phyloP scores from a whole-genome alignment of 306 rosid species.

The Casuarina cunninghamiana region DNA sequence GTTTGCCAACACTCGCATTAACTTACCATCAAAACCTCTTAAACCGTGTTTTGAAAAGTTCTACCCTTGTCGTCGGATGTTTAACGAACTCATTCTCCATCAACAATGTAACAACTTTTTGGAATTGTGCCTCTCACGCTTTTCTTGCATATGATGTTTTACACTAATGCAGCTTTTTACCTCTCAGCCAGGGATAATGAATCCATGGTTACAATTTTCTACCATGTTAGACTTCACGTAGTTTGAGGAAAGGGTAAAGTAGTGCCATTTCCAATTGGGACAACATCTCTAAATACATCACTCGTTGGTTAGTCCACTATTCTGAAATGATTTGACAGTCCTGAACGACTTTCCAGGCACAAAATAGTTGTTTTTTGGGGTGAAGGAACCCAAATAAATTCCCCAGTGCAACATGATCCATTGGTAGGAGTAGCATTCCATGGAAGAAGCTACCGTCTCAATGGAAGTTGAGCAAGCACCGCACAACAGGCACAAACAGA shows the following conservation, averaged over 20 bases:
- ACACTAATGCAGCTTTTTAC: too few species aligned
- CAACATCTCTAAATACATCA: too few species aligned
- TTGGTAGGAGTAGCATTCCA: constrained; percentile 50
- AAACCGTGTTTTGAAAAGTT: not conserved
- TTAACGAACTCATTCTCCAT: not conserved
- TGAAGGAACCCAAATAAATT: constrained; percentile 57
- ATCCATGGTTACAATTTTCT: too few species aligned
- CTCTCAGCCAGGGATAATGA: too few species aligned
- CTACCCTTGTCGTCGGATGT: constrained; percentile 6
- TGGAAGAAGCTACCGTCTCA: constrained; percentile 66
- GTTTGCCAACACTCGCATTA: not conserved
- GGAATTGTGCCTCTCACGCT: too few species aligned
- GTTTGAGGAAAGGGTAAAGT: too few species aligned
- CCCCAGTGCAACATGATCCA: constrained; percentile 69
- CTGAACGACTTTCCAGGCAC: constrained; percentile 33
- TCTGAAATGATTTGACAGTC: too few species aligned
- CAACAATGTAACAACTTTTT: too few species aligned
- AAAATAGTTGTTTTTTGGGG: constrained; percentile 78
- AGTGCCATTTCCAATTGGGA: too few species aligned
- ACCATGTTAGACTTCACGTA: too few species aligned
- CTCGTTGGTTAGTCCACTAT: too few species aligned
- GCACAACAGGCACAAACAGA: constrained; percentile 26
- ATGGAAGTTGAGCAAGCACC: constrained; percentile 35
- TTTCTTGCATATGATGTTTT: not conserved
- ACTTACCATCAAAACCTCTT: not conserved